Evolutionary conservation across 768 basidiomycete genomes (phyloP), one percentile per base, ranked within the genome.

Genomic region (Suillus fuscotomentosus): DNA sequence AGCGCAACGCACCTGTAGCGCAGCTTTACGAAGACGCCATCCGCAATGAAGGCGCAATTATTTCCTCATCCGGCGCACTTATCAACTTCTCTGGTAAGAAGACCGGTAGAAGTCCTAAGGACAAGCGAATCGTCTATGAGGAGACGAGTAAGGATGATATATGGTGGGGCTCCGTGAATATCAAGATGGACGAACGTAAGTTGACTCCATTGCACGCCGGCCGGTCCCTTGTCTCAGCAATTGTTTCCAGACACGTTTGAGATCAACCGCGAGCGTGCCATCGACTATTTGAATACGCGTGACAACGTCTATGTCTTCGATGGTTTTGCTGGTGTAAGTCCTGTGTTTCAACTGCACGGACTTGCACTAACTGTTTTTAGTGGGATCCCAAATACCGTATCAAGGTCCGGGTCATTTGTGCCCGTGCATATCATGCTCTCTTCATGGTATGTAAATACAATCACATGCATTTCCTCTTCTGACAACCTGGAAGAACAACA

Each of bases 21-120:
- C 85, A 89, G 70, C 90, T 97, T 50, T 97, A 97, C 80, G 97
- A 99, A 75, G 97, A 99, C 71, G 97, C 97, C 71, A 90, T 99
- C 81, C 90, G 94, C 70, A 97, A 98, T 79, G 97, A 99, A 76
- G 97, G 97, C 64, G 97, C 97, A 71, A 93, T 99, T 82, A 92
- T 99, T 80, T 96, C 97, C 62, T 88, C 92, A 38, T 92, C 89
- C 7, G 97, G 97, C 60, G 95, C 97, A 22, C 83, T 99, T 72
- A 99, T 99, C 88, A 99, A 99, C 86, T 99, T 99, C 73, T 97
- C 95, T 11, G 97, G 97, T 36, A 99, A 98, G 85, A 99, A 99
- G 85, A 99, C 97, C 3, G 97, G 97, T 63, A 86, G 97, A 57
- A 91, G 88, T 70, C 97, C 97, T 61, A 99, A 99, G 77, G 97